These are phyloP conservation scores for Coemansia sp. DNA, from an alignment of 192 early-diverging fungal species.

Conservation along the genomic window DNA sequence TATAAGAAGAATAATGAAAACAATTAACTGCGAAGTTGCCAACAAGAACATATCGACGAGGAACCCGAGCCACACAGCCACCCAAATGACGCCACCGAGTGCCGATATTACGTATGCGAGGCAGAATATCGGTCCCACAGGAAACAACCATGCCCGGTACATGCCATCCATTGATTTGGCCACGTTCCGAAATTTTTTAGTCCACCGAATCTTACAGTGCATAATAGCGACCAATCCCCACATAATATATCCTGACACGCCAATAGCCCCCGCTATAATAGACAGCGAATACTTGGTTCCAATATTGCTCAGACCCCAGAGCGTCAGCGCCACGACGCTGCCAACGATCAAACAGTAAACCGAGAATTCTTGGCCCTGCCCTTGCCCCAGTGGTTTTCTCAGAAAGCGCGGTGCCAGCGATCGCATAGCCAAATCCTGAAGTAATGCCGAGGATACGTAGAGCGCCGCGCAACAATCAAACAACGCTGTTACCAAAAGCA, in stretches of 20 bases:
- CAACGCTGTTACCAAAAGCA: constrained; percentile 16
- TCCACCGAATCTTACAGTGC: constrained; percentile 32
- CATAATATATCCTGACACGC: constrained; percentile 21
- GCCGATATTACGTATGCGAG: constrained; percentile 3
- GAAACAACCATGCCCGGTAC: constrained; percentile 20
- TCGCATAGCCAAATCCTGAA: constrained; percentile 24
- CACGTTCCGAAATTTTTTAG: constrained; percentile 10
- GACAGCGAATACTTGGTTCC: constrained; percentile 4
- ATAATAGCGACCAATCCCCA: constrained; percentile 28
- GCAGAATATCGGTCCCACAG: constrained; percentile 21
- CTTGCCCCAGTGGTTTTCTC: background rate
- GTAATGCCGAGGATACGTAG: constrained; percentile 14
- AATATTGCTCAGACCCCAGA: constrained; percentile 25
- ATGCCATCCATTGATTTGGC: background rate
- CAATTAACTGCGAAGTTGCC: constrained; percentile 14
- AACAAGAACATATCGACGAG: constrained; percentile 25
- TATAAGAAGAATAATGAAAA: constrained; percentile 14
- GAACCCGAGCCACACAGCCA: constrained; percentile 13
- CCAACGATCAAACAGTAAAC: constrained; percentile 16
- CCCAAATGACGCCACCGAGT: constrained; percentile 15
- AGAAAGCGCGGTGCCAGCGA: constrained; percentile 19
- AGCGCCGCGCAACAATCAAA: constrained; percentile 24
- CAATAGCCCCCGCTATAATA: constrained; percentile 21
- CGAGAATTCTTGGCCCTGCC: constrained; percentile 8
- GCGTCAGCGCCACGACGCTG: constrained; percentile 11